These are phyloP conservation scores for Pluteus cervinus DNA, from an alignment of 768 basidiomycete species.

Conservation along the genomic window DNA sequence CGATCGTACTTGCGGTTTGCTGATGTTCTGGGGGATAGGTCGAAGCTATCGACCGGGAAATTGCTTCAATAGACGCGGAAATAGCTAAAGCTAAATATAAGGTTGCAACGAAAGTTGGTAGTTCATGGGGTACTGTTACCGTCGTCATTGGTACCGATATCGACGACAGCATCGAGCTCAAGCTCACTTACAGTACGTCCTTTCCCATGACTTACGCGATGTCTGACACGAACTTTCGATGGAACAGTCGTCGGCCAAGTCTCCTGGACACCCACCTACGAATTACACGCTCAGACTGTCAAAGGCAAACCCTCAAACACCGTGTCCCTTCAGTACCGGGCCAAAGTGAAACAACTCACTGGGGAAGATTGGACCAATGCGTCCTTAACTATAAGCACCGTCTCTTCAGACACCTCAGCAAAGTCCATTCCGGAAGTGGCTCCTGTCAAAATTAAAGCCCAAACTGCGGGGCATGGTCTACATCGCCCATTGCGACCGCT, in stretches of 20 bases:
- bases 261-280: constrained; percentile 50
- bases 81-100: constrained; percentile 31
- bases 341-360: constrained; percentile 45
- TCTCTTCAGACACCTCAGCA: constrained; percentile 25
- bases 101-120: constrained; percentile 27
- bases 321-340: constrained; percentile 49
- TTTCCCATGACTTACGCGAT: background rate
- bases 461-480: background rate
- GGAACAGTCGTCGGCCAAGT: constrained; percentile 52
- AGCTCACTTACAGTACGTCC: constrained; percentile 46
- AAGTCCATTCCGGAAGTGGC: constrained; percentile 28
- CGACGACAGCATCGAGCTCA: constrained; percentile 32
- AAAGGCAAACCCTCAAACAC: constrained; percentile 36
- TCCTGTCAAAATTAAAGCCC: constrained; percentile 24
- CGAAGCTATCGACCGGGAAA: no score
- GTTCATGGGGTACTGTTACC: constrained; percentile 27
- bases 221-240: constrained; percentile 1
- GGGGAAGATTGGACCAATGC: constrained; percentile 58
- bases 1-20: no score
- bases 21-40: no score
- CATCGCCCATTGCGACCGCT: no score
- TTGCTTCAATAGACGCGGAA: constrained; percentile 30
- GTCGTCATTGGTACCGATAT: constrained; percentile 37
- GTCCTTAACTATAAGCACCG: constrained; percentile 47
- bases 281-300: constrained; percentile 47